These are phyloP conservation scores for Rhodomyrtus psidioides DNA, from an alignment of 441 rosid species.

Conservation along the genomic window DNA sequence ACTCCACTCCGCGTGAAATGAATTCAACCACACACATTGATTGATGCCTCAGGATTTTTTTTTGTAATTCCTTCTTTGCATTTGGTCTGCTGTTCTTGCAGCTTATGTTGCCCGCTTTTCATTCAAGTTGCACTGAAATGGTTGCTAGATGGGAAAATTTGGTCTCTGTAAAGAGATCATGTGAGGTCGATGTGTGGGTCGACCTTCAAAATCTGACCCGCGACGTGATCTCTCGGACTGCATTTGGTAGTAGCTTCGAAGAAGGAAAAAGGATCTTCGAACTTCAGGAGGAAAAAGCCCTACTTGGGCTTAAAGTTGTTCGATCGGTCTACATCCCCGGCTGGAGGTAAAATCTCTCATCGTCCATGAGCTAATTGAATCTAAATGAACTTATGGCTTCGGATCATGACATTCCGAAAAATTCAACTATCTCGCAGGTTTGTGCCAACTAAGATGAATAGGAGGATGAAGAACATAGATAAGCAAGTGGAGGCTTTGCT, in stretches of 20 bases:
- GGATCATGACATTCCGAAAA: background rate
- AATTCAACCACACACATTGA: background rate
- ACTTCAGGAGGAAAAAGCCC: background rate
- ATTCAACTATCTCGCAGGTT: background rate
- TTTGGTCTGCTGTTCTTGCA: background rate
- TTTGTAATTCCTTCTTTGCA: background rate
- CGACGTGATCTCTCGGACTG: background rate
- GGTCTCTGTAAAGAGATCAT: background rate
- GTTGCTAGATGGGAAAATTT: background rate
- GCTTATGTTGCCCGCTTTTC: background rate
- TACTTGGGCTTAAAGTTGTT: background rate
- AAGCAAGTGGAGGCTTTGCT: background rate
- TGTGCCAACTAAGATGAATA: background rate
- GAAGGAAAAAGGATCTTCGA: background rate
- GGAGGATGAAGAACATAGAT: background rate
- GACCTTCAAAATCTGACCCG: background rate
- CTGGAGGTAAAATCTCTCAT: background rate
- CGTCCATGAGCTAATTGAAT: background rate
- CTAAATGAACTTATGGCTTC: background rate
- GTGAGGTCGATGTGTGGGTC: background rate
- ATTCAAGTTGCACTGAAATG: background rate
- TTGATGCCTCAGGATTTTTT: background rate
- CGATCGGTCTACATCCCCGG: background rate
- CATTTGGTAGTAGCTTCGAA: background rate
- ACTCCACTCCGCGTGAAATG: background rate